These are phyloP conservation scores for Psilocybe azurescens DNA, from an alignment of 768 basidiomycete species.

Conservation along the genomic window DNA sequence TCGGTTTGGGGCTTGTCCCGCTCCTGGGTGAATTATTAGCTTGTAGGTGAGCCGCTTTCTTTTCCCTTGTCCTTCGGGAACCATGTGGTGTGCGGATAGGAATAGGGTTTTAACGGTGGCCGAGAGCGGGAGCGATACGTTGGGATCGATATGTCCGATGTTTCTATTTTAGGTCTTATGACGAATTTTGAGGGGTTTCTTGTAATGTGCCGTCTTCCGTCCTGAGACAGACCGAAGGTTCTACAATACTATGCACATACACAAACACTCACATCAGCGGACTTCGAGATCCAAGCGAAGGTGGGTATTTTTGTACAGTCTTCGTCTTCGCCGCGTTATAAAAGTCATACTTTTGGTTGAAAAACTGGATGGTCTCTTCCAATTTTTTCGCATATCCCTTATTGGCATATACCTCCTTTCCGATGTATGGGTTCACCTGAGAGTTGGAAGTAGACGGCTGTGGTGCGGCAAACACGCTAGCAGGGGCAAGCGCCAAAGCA, in stretches of 20 bases:
- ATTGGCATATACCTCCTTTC: conserved; percentile 18
- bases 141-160: too few relatives aligned
- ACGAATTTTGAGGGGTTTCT: too few relatives aligned
- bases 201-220: too few relatives aligned
- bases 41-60: too few relatives aligned
- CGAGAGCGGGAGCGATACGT: too few relatives aligned
- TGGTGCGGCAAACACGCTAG: conserved; percentile 5
- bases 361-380: conserved; percentile 23
- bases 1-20: too few relatives aligned
- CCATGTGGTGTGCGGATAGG: too few relatives aligned
- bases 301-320: conserved; percentile 24
- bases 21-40: too few relatives aligned
- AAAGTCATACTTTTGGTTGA: conserved; percentile 16
- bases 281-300: conserved; percentile 24
- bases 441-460: background rate
- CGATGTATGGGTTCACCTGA: conserved; percentile 23
- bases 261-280: background rate
- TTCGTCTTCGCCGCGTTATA: conserved; percentile 23
- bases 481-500: conserved; percentile 10
- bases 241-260: background rate
- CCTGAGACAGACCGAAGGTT: too few relatives aligned
- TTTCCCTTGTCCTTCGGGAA: too few relatives aligned
- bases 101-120: too few relatives aligned
- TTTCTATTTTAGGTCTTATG: too few relatives aligned
- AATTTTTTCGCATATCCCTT: conserved; percentile 23